Conservation (phyloP, 208 protist genomes). For the Leishmania tropica region DNA sequence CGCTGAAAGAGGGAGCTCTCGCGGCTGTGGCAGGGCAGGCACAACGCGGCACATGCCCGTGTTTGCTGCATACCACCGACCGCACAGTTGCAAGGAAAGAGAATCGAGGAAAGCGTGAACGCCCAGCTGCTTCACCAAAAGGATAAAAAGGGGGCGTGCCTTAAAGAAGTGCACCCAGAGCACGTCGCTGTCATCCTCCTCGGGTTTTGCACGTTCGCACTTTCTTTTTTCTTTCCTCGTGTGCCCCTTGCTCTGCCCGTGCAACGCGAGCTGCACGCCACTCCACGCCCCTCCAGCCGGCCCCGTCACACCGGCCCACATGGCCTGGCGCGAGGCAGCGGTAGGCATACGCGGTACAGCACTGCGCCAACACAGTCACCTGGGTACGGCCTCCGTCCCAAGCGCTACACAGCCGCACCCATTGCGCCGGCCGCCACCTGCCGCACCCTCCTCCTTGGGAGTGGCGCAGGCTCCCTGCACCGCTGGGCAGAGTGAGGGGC, state of each 20-base stretch:
- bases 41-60: too few relatives aligned
- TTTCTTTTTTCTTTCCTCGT: too few relatives aligned
- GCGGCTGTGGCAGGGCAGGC: neutral
- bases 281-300: neutral
- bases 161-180: neutral
- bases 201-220: neutral
- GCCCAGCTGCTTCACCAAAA: neutral
- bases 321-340: neutral
- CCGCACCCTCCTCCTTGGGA: too few relatives aligned
- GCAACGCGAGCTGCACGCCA: neutral
- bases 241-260: neutral
- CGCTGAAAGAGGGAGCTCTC: neutral
- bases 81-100: neutral
- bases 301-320: neutral
- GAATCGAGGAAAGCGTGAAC: neutral
- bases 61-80: neutral
- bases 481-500: too few relatives aligned
- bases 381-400: too few relatives aligned
- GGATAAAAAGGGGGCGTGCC: neutral
- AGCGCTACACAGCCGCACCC: neutral
- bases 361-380: neutral
- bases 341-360: neutral
- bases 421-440: too few relatives aligned
- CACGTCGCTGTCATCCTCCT: neutral
- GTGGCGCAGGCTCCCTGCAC: too few relatives aligned